phyloP scores from a whole-genome alignment of 2,329 filamentous ascomycete species.

The Colletotrichum coccodes region DNA sequence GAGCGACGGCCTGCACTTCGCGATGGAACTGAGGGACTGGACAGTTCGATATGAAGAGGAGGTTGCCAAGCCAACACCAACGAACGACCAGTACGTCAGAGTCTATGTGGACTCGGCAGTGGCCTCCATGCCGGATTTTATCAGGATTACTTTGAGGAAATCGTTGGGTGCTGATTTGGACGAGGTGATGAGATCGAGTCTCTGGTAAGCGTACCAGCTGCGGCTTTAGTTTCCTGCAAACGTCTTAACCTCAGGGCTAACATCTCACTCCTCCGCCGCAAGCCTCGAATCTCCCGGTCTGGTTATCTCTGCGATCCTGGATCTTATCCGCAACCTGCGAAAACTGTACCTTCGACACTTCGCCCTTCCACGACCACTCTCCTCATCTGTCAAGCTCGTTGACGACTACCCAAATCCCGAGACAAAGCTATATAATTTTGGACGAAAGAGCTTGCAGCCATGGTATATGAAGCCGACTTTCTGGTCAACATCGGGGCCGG shows the following conservation, averaged over 20 bases:
- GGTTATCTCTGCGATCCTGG: slow-evolving; percentile 41
- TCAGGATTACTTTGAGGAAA: slow-evolving; percentile 24
- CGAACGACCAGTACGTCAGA: slow-evolving; percentile 44
- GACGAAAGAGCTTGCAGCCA: slow-evolving; percentile 57
- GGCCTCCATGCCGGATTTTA: slow-evolving; percentile 35
- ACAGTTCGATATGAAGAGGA: slow-evolving; percentile 58
- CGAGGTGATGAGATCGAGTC: slow-evolving; percentile 31
- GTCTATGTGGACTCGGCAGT: slow-evolving; percentile 44
- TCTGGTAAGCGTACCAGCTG: not conserved
- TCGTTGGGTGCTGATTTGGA: slow-evolving; percentile 30
- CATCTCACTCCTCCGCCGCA: not conserved
- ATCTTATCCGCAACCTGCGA: slow-evolving; percentile 51
- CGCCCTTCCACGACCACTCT: slow-evolving; percentile 56
- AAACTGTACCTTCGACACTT: slow-evolving; percentile 59
- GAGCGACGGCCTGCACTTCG: slow-evolving; percentile 61
- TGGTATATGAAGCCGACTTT: slow-evolving; percentile 63
- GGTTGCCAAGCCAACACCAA: slow-evolving; percentile 40
- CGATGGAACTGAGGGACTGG: slow-evolving; percentile 61
- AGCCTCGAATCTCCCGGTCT: slow-evolving; percentile 15
- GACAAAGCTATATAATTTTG: slow-evolving; percentile 52
- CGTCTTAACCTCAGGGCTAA: slow-evolving; percentile 16
- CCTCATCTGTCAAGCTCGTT: slow-evolving; percentile 44
- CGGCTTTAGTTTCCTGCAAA: slow-evolving; percentile 37
- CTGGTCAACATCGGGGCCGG: slow-evolving; percentile 58
- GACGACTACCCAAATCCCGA: slow-evolving; percentile 51